Base-by-base conservation (phyloP, 1,139 yeast species). In the Candida glucosophila region DNA sequence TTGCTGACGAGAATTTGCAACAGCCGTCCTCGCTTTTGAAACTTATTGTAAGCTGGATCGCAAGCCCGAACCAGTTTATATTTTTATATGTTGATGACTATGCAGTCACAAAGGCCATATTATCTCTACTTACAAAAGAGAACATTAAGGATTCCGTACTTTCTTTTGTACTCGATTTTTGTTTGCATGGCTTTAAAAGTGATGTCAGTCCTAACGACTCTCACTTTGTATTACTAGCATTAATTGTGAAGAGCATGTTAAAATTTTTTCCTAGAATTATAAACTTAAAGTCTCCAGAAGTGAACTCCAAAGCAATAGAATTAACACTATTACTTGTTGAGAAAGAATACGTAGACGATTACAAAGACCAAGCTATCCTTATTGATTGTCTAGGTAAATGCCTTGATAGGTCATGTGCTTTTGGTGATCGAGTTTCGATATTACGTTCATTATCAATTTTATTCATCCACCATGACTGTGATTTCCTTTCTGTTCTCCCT, bases 11-110 rank as follows among this genome's bases (percentile, higher is more conserved):
- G 41, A 88, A 88, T 45, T 58, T 81, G 23, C 93, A 85, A 43
- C 86, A 78, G 41, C 78, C 88, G 1, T 85, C 96, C 0, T 71
- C 94, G 0, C 50, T 88, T 25, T 58, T 88, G 70, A 70, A 62
- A 30, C 49, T 85, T n/a, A 69, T 88, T 39, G 54, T 71, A 4
- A 58, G 70, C 10, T 71, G 94, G 75, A 67, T 90, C 23, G 59
- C 66, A 9, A 53, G 58, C 15, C 58, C 63, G 8, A 55, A 58
- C 15, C 59, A 77, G 20, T 55, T 66, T 26, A 60, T 61, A 12
- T 73, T 79, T 34, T 51, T 83, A 29, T 66, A 67, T 36, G 58
- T 67, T 30, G 77, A 79, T 40, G 67, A 76, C 18, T 62, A 55
- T 33, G 62, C 72, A 4, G 71, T 86, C 4, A 65, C 69, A 0